Conservation (phyloP, 139 green algal genomes). For the Nannochloris sp. region DNA sequence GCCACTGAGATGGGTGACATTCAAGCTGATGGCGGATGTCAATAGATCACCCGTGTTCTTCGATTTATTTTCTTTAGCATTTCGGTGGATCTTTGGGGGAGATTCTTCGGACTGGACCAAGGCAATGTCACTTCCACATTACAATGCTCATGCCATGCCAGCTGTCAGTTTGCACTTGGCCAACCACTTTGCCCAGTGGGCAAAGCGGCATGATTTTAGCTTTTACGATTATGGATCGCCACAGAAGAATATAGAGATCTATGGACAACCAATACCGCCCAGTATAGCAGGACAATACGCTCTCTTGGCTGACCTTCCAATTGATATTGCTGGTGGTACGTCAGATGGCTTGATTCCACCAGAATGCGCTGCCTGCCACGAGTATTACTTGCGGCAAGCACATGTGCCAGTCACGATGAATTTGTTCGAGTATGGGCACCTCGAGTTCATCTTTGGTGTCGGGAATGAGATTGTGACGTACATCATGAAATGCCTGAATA, state of each 20-base stretch:
- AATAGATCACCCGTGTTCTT: conserved; percentile 51
- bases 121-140: conserved; percentile 82
- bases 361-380: conserved; percentile 52
- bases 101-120: conserved; percentile 76
- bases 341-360: conserved; percentile 72
- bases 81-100: conserved; percentile 34
- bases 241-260: conserved; percentile 48
- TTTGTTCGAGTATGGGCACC: conserved; percentile 50
- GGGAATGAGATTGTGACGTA: conserved; percentile 51
- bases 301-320: conserved; percentile 56
- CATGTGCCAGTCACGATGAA: conserved; percentile 23
- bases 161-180: conserved; percentile 58
- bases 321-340: conserved; percentile 75
- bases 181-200: conserved; percentile 39
- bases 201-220: conserved; percentile 42
- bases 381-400: conserved; percentile 41
- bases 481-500: conserved; percentile 4
- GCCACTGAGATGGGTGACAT: conserved; percentile 47
- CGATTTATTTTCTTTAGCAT: conserved; percentile 24
- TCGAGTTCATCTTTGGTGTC: conserved; percentile 83
- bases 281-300: conserved; percentile 70
- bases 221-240: conserved; percentile 78
- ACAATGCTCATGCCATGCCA: conserved; percentile 73
- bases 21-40: conserved; percentile 49
- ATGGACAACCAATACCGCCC: conserved; percentile 44